Percentiles rank a stretch among this genome's conserved stretches.
Evolutionary conservation across 306 rosid genomes (phyloP).

Genomic region (Fagus crenata): DNA sequence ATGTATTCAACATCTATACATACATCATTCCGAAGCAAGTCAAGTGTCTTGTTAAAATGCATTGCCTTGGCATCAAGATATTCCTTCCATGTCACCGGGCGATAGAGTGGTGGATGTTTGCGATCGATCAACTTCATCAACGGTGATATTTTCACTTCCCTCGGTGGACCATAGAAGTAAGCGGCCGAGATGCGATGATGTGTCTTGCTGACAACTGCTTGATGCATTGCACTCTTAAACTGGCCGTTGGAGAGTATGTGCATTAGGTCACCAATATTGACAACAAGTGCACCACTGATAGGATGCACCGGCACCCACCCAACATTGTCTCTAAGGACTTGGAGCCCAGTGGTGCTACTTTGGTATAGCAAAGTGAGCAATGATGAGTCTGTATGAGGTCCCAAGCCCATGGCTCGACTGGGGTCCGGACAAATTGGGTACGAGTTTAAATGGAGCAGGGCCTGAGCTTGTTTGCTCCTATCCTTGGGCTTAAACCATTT

Average conservation of each 20-base stretch:
- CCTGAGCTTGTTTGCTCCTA: neutral
- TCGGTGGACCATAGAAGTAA: slow-evolving; percentile 49
- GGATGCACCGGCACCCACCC: slow-evolving; percentile 52
- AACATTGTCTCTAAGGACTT: slow-evolving; percentile 20
- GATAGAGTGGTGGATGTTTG: slow-evolving; percentile 33
- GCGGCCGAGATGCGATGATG: slow-evolving; percentile 35
- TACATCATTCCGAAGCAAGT: neutral
- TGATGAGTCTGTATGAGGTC: slow-evolving; percentile 58
- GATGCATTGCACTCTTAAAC: slow-evolving; percentile 39
- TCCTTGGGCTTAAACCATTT: slow-evolving; percentile 32
- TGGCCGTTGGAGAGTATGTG: slow-evolving; percentile 47
- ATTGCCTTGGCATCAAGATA: slow-evolving; percentile 36
- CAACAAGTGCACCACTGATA: slow-evolving; percentile 33
- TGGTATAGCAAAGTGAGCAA: slow-evolving; percentile 48
- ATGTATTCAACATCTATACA: too few species aligned
- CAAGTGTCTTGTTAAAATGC: slow-evolving; percentile 39
- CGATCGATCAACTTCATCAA: slow-evolving; percentile 19
- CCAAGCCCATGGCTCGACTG: slow-evolving; percentile 47
- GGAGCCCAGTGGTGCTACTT: slow-evolving; percentile 34
- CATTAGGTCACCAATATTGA: slow-evolving; percentile 52
- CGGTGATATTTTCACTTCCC: slow-evolving; percentile 35
- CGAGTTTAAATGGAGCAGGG: slow-evolving; percentile 43
- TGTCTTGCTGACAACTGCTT: slow-evolving; percentile 39
- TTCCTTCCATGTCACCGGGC: slow-evolving; percentile 49
- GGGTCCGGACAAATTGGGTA: slow-evolving; percentile 61